Evolutionary conservation across 1,284 basidiomycete species (phyloP), one percentile per base, ranked within the genome.

Genomic region (Cryptococcus sp.): DNA sequence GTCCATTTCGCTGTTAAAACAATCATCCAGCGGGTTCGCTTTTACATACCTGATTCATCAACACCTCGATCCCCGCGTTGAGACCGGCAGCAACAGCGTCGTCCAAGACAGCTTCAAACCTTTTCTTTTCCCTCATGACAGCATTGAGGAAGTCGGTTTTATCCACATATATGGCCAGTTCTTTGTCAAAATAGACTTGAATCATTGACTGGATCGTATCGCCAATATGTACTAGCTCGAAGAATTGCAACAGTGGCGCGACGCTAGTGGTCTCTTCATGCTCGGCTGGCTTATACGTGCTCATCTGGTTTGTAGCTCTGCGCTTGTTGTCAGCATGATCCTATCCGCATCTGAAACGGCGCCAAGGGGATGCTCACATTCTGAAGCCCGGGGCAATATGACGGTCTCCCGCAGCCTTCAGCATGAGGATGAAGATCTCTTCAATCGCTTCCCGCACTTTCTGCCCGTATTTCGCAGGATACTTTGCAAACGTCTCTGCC

Each of bases 141-240:
- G 84, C 83, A 71, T 97, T 98, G 59, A 98, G 74, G 75, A 99
- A 99, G 76, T 99, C 95, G 0, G 87, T 92, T 65, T 86, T 85
- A 75, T 95, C 92, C 44, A 96, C 93, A 69, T 93, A 89, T 0
- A 83, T 85, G 3, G 88, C 90, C 72, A 98, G 80, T 70, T 96
- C 94, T 73, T 94, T 94, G 71, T 98, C 93, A 72, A 94, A 99
- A 78, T 95, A 99, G 1, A 98, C 95, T 67, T 98, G 92, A 2
- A 96, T 86, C 87, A 99, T 96, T 26, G 89, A 91, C 78, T 94
- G 91, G 51, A 99, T 97, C 19, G 92, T 99, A 75, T 99, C 95
- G 0, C 93, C 96, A 17, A 98, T 83, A 79, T 99, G 95, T 0
- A 96, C 94, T 17, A 99, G 82, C 80, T 98, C 95, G 67, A 99